Evolutionary conservation across 2,329 filamentous ascomycete genomes (phyloP).

Genomic region (Calonectria crousiana): DNA sequence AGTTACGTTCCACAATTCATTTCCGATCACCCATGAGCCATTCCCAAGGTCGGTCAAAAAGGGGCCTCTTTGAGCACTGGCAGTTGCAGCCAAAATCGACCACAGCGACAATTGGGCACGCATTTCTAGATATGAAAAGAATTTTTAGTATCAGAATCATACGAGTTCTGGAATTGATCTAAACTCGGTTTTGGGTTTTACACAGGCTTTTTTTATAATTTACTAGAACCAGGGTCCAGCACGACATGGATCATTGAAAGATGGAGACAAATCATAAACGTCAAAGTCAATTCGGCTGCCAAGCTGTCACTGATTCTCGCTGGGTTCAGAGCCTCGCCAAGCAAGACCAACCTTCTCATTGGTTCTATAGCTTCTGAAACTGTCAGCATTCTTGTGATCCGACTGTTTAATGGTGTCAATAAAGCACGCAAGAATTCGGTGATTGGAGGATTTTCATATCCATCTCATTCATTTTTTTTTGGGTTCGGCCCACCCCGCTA

Average conservation of each 20-base stretch:
- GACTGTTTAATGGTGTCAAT: background rate
- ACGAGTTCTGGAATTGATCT: background rate
- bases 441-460: constrained; percentile 4
- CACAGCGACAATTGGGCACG: background rate
- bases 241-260: background rate
- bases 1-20: background rate
- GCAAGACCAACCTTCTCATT: background rate
- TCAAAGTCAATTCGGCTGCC: background rate
- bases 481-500: background rate
- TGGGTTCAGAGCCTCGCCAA: background rate
- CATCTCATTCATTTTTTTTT: background rate
- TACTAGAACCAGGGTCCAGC: background rate
- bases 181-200: background rate
- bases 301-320: background rate
- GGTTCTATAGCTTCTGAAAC: background rate
- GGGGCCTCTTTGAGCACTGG: background rate
- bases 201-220: background rate
- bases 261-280: background rate
- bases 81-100: background rate
- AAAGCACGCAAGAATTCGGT: background rate
- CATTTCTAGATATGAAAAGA: background rate
- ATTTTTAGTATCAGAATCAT: background rate
- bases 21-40: background rate
- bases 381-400: too few relatives aligned
- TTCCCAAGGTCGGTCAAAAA: background rate